Evolutionary conservation across 179 eudicot genomes (phyloP), one percentile per base, ranked within the genome.

Genomic region (Dionaea muscipula): DNA sequence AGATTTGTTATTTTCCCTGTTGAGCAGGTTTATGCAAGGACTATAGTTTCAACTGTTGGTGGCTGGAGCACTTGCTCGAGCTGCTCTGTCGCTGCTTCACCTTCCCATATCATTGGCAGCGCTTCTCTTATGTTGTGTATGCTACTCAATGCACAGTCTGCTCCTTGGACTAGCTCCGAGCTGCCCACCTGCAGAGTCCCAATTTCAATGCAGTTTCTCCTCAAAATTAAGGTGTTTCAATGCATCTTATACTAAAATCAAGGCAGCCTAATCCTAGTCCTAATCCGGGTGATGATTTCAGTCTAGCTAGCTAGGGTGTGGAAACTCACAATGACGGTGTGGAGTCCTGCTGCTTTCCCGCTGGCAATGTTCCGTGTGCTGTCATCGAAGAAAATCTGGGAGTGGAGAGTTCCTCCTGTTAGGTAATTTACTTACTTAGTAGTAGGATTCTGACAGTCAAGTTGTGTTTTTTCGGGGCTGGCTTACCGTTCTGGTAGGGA

Each of bases 121-220:
- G 95, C 98, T 56, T 84, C 95, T 71, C 67, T 86, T 51, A 91
- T 77, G 60, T 87, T 91, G 73, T 91, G 98, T 62, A 91, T 80
- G 75, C 94, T 87, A 31, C 66, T 71, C 38, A 91, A 57, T 38
- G 94, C 94, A 63, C 77, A 68, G 67, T 91, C 98, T 54, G 95
- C 91, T 13, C 98, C 98, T 0, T 70, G 67, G 20, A 84, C 86
- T 59, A 77, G 62, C 18, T 47, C 78, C 27, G 81, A 72, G 67
- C 80, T 80, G 38, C 95, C 98, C 60, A 91, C 95, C 98, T 87
- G 78, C 72, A 68, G 11, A 4, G 21, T n/a, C 19, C 9, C 23
- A 10, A 19, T 19, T 19, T 47, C 7, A 47, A 36, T 26, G 33
- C 16, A 13, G 19, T n/a, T 45, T 19, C 5, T 54, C 20, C 9